Percentiles rank a stretch among this genome's conserved stretches.
Conservation (phyloP, 2,329 filamentous ascomycete species). For the Hypomyces rosellus region DNA sequence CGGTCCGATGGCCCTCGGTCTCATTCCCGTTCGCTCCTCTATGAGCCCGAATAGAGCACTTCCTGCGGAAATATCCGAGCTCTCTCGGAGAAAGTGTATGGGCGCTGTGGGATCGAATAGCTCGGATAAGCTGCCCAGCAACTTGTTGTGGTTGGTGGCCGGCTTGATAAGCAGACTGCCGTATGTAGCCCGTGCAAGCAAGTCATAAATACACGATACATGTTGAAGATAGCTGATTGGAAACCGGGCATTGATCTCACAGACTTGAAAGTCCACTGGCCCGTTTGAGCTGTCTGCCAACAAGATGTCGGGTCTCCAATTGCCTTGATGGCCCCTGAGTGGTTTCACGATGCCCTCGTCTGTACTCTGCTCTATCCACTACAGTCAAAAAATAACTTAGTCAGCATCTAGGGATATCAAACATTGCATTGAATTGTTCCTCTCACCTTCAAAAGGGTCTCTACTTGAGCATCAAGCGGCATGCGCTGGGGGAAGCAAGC, state of each 20-base stretch:
- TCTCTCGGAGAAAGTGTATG: too few relatives aligned
- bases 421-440: background rate
- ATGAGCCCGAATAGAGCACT: too few relatives aligned
- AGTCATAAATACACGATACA: slow-evolving; percentile 23
- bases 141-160: too few relatives aligned
- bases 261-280: slow-evolving; percentile 25
- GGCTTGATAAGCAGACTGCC: slow-evolving; percentile 12
- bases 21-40: too few relatives aligned
- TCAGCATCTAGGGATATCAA: background rate
- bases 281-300: slow-evolving; percentile 21
- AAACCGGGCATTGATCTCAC: slow-evolving; percentile 37
- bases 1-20: too few relatives aligned
- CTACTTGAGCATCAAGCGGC: slow-evolving; percentile 26
- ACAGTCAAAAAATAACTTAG: background rate
- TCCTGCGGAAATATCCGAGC: too few relatives aligned
- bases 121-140: too few relatives aligned
- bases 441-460: slow-evolving; percentile 23
- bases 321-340: too few relatives aligned
- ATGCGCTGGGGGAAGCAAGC: slow-evolving; percentile 27
- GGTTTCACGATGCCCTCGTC: slow-evolving; percentile 21
- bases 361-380: slow-evolving; percentile 22
- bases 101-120: too few relatives aligned
- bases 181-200: slow-evolving; percentile 16
- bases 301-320: slow-evolving; percentile 34
- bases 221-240: slow-evolving; percentile 33